phyloP scores from a whole-genome alignment of 371 early-diverging fungal species.

The Fennellomyces sp. region DNA sequence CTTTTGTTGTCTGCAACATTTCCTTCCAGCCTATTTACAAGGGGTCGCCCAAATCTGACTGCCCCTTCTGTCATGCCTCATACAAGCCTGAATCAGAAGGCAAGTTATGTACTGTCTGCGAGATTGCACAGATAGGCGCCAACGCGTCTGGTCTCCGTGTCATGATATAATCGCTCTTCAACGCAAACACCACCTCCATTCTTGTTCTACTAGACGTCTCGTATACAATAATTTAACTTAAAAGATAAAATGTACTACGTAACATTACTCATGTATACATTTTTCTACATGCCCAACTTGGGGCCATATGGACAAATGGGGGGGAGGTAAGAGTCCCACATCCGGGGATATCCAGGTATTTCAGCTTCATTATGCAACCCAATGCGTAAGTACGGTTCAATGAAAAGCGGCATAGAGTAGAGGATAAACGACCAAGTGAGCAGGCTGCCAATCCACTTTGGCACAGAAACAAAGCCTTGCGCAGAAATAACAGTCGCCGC shows the following conservation, averaged over 20 bases:
- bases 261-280: not conserved
- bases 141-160: conserved; percentile 50
- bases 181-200: not conserved
- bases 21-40: conserved; percentile 88
- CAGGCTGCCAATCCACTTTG: conserved; percentile 16
- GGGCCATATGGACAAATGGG: conserved; percentile 32
- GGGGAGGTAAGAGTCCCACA: conserved; percentile 23
- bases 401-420: conserved; percentile 33
- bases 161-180: conserved; percentile 21
- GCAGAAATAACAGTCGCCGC: conserved; percentile 7
- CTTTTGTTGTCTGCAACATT: conserved; percentile 83
- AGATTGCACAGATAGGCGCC: conserved; percentile 70
- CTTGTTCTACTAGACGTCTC: conserved; percentile 2
- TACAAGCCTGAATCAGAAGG: conserved; percentile 83
- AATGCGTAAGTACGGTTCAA: conserved; percentile 34
- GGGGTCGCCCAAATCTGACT: conserved; percentile 75
- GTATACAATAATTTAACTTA: conserved; percentile 3
- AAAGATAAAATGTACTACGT: not conserved
- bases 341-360: conserved; percentile 35
- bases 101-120: conserved; percentile 84
- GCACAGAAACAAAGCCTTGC: not conserved
- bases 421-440: conserved; percentile 30
- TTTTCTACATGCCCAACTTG: not conserved
- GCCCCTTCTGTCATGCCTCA: conserved; percentile 89
- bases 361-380: conserved; percentile 25